Percentiles rank a stretch among this genome's conserved stretches.
These are phyloP conservation scores for sorghum (Sorghum bicolor) DNA, from an alignment of 176 grass and related monocot species.

Conservation along the genomic window DNA sequence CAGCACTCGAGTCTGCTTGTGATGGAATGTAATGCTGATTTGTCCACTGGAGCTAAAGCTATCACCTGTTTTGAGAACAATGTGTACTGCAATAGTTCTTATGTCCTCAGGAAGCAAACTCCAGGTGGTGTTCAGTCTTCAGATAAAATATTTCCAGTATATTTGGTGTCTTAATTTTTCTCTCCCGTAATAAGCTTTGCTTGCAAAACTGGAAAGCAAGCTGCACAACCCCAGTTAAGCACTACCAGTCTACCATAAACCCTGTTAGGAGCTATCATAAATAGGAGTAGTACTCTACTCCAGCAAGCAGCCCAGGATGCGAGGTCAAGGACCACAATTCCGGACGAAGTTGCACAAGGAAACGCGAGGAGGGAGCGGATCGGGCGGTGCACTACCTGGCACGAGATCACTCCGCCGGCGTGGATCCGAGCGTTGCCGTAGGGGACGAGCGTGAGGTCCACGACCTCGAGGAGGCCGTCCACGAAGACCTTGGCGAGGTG, in stretches of 20 bases:
- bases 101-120: neutral
- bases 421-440: slow-evolving; percentile 52
- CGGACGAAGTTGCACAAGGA: neutral
- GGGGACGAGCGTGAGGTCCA: slow-evolving; percentile 36
- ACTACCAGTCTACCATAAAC: too few species aligned
- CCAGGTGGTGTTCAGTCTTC: neutral
- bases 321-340: neutral
- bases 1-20: too few species aligned
- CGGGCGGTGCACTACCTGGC: slow-evolving; percentile 27
- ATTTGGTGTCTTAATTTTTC: neutral
- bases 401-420: slow-evolving; percentile 22
- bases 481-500: slow-evolving; percentile 37
- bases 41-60: too few species aligned
- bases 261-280: too few species aligned
- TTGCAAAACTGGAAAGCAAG: too few species aligned
- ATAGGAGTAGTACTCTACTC: neutral
- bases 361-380: neutral
- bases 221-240: too few species aligned
- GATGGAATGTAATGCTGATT: too few species aligned
- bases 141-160: neutral
- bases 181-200: too few species aligned
- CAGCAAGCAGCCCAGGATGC: neutral
- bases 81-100: too few species aligned
- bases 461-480: slow-evolving; percentile 33
- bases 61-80: too few species aligned